A percentile compares a stretch with the other conserved stretches of the same genome.
Conservation (phyloP, 495 filamentous ascomycete species). For the Neurospora tetraspora region DNA sequence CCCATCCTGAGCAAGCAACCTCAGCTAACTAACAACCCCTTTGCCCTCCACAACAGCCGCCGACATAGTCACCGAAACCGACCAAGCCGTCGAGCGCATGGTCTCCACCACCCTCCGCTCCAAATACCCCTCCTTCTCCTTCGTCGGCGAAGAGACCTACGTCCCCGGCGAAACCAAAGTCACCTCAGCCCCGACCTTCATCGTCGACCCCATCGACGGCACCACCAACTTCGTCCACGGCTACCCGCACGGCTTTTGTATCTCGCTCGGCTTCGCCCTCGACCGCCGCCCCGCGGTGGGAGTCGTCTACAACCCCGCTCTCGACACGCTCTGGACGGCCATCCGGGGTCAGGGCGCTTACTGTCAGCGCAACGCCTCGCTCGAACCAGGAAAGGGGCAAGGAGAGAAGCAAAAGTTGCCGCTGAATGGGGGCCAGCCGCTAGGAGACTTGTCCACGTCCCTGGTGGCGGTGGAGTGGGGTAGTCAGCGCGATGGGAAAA, state of each 20-base stretch:
- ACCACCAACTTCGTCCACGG: constrained; percentile 83
- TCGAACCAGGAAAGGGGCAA: constrained; percentile 14
- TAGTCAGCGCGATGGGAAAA: constrained; percentile 57
- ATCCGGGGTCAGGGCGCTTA: constrained; percentile 61
- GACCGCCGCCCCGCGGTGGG: constrained; percentile 56
- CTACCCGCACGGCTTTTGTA: constrained; percentile 62
- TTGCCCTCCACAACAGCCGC: constrained; percentile 41
- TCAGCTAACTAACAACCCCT: background rate
- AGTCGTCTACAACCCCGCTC: constrained; percentile 78
- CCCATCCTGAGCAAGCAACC: background rate
- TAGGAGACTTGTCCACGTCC: constrained; percentile 48
- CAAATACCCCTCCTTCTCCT: constrained; percentile 59
- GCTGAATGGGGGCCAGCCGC: constrained; percentile 47
- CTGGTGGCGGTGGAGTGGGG: constrained; percentile 76
- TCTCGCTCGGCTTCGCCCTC: constrained; percentile 70
- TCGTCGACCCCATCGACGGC: constrained; percentile 85
- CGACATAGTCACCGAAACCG: constrained; percentile 82
- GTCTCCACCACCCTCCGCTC: constrained; percentile 52
- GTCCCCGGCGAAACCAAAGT: constrained; percentile 49
- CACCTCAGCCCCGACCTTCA: constrained; percentile 66
- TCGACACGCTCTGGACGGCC: constrained; percentile 55
- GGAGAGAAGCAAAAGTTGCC: constrained; percentile 29
- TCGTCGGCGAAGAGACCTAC: constrained; percentile 84
- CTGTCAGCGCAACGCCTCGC: constrained; percentile 32
- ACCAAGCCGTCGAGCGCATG: constrained; percentile 71